These are phyloP conservation scores for Verbascum thapsus DNA, from an alignment of 257 asterid species.

Conservation along the genomic window DNA sequence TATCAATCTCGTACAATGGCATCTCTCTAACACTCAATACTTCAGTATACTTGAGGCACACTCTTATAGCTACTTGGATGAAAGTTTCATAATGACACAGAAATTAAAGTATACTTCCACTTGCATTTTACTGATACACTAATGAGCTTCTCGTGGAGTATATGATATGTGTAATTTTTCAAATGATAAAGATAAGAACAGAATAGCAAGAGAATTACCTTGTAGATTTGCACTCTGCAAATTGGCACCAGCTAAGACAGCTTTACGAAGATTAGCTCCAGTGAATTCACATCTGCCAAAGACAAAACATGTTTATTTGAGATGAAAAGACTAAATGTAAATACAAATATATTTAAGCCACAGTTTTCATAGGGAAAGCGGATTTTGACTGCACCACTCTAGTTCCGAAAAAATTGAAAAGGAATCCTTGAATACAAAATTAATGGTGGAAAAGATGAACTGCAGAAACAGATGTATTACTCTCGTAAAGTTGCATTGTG, in stretches of 20 bases:
- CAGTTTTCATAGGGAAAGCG: constrained; percentile 13
- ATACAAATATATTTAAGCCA: constrained; percentile 8
- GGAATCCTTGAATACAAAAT: constrained; percentile 12
- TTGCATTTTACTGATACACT: background rate
- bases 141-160: constrained; percentile 12
- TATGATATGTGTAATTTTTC: constrained; percentile 9
- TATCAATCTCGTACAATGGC: too few relatives aligned
- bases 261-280: constrained; percentile 95
- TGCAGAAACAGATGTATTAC: constrained; percentile 47
- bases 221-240: constrained; percentile 97
- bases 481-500: constrained; percentile 90
- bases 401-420: constrained; percentile 16
- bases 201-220: constrained; percentile 44
- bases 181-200: constrained; percentile 12
- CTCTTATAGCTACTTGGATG: constrained; percentile 9
- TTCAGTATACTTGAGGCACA: background rate
- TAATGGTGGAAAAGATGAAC: constrained; percentile 14
- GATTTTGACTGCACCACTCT: constrained; percentile 6
- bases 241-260: constrained; percentile 90
- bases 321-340: constrained; percentile 32
- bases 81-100: background rate
- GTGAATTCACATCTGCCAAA: constrained; percentile 89
- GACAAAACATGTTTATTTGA: constrained; percentile 43
- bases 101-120: background rate
- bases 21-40: too few relatives aligned